Conservation (phyloP, 2,329 filamentous ascomycete genomes). For the Didymosphaeria variabile region DNA sequence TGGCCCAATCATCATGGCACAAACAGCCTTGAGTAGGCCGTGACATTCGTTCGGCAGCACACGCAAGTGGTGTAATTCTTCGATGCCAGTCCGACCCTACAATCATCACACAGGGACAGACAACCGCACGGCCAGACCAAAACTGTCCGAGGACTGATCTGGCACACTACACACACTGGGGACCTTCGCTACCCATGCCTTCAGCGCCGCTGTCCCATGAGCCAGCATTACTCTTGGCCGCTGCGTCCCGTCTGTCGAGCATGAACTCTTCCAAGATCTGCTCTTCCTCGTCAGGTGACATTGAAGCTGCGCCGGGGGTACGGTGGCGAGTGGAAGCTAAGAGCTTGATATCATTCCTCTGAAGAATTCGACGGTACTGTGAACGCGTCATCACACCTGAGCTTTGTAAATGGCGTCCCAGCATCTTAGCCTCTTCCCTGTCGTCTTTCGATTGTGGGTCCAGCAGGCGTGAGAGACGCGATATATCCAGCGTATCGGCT, state of each 20-base stretch:
- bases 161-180: constrained; percentile 93
- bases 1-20: constrained; percentile 67
- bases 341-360: constrained; percentile 74
- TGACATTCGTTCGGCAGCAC: constrained; percentile 87
- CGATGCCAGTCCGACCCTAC: constrained; percentile 89
- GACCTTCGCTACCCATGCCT: constrained; percentile 76
- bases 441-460: constrained; percentile 81
- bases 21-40: constrained; percentile 89
- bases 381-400: constrained; percentile 82
- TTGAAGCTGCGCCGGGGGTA: constrained; percentile 22
- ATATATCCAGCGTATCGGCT: constrained; percentile 62
- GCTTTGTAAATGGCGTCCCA: constrained; percentile 80
- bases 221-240: constrained; percentile 49
- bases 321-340: constrained; percentile 58
- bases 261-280: constrained; percentile 67
- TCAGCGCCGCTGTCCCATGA: constrained; percentile 75
- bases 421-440: constrained; percentile 78
- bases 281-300: constrained; percentile 63
- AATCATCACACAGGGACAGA: constrained; percentile 93
- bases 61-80: constrained; percentile 98
- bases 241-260: constrained; percentile 60
- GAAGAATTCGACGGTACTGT: constrained; percentile 73
- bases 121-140: constrained; percentile 98
- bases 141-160: constrained; percentile 83
- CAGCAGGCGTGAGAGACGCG: constrained; percentile 80